Evolutionary conservation across 2,329 filamentous ascomycete species (phyloP), one percentile per base, ranked within the genome.

Genomic region (Chrysoporthe deuterocubensis): DNA sequence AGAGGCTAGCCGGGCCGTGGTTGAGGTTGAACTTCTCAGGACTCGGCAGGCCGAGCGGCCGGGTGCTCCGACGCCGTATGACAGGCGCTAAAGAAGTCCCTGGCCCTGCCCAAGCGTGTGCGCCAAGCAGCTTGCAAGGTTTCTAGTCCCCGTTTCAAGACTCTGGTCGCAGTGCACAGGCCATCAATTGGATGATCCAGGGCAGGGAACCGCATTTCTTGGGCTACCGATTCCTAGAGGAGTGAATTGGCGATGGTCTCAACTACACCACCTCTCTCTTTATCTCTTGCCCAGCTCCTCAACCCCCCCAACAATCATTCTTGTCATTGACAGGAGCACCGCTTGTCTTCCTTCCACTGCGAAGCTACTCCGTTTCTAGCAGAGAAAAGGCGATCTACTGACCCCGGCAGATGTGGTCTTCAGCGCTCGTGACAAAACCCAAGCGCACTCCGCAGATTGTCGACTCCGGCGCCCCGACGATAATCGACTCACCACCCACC

Each of bases 401-500:
- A 57, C 62, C 62, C 62, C 65, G 61, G 64, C 64, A 68, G 42
- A 70, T 70, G 69, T 68, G 46, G 34, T 46, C 46, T 37, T 40
- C 58, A 62, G 48, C 62, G 61, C 54, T 56, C 44, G 59, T 58
- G 62, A 66, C 62, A 52, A 63, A 57, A 61, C 46, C 64, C 48
- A 59, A 40, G 34, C 68, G 50, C 50, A 44, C 63, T 43, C 64
- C 40, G 58, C 56, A 65, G 44, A 61, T 21, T 18, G 42, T 16
- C 42, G 42, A 14, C 62, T 56, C 50, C 40, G 13, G 37, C 68
- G 62, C 56, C 60, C 60, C 65, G 43, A 52, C 61, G 40, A 68
- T 68, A 60, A 26, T 68, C 71, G 59, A 66, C 60, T 71, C 66
- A 67, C 68, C 62, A 63, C 58, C 71, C 71, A 3, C 63, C 21